Evolutionary conservation across 305 asterid genomes (phyloP).

Genomic region (Fraxinus velutina): DNA sequence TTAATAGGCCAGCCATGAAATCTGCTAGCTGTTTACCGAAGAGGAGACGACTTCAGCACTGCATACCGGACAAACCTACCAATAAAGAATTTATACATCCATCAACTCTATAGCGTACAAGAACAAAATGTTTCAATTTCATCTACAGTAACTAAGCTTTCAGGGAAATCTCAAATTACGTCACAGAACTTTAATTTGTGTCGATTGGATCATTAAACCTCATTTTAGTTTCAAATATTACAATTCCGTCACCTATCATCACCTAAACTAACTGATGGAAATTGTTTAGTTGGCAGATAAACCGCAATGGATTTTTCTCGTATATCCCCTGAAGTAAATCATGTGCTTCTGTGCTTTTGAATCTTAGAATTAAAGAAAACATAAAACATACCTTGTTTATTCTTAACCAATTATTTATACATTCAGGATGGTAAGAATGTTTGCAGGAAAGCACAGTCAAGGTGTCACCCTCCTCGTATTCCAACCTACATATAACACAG

Average conservation of each 20-base stretch:
- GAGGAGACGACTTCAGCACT: constrained; percentile 73
- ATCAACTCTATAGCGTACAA: neutral
- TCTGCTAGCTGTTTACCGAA: constrained; percentile 52
- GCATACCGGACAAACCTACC: constrained; percentile 91
- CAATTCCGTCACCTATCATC: neutral
- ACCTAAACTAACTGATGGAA: neutral
- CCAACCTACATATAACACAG: constrained; percentile 88
- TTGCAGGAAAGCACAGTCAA: constrained; percentile 82
- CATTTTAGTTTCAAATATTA: neutral
- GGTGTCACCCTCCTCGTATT: constrained; percentile 77
- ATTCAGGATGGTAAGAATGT: constrained; percentile 78
- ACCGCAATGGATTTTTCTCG: neutral
- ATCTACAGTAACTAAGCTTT: neutral
- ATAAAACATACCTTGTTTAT: constrained; percentile 65
- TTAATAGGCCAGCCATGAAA: neutral
- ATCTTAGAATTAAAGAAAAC: neutral
- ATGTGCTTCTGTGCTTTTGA: neutral
- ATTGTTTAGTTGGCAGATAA: neutral
- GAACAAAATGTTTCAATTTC: neutral
- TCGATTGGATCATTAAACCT: neutral
- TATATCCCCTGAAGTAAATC: neutral
- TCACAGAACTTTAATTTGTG: neutral
- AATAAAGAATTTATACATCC: neutral
- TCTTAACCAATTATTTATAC: constrained; percentile 74
- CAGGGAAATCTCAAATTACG: neutral